phyloP scores from a whole-genome alignment of 1,284 basidiomycete genomes.

The Tranzscheliella williamsii region DNA sequence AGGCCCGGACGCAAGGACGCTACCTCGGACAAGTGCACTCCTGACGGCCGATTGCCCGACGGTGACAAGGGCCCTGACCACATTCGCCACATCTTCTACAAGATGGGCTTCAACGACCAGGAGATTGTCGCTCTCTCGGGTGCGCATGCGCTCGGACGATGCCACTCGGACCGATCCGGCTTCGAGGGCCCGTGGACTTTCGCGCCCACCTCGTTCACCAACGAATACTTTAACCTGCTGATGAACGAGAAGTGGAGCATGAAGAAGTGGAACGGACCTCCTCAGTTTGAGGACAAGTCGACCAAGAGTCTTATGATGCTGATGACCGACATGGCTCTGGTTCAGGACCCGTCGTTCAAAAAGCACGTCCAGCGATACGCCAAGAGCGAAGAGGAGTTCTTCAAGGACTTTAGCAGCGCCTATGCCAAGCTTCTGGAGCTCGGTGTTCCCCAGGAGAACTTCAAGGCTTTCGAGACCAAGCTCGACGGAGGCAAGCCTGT shows the following conservation, averaged over 20 bases:
- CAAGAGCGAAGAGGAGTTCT: constrained; percentile 57
- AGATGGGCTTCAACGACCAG: constrained; percentile 78
- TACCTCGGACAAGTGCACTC: constrained; percentile 66
- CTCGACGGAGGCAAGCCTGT: constrained; percentile 31
- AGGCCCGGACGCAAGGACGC: constrained; percentile 61
- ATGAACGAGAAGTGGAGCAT: constrained; percentile 78
- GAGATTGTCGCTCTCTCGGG: constrained; percentile 81
- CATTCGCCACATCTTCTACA: constrained; percentile 70
- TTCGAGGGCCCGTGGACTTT: constrained; percentile 58
- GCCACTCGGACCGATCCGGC: constrained; percentile 69
- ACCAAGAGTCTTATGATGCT: constrained; percentile 87
- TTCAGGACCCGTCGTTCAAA: constrained; percentile 53
- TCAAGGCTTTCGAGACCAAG: constrained; percentile 46
- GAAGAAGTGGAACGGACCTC: constrained; percentile 86
- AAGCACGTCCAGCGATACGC: constrained; percentile 56
- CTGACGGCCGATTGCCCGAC: constrained; percentile 93
- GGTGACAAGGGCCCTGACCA: constrained; percentile 82
- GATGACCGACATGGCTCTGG: constrained; percentile 53
- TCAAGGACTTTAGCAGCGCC: constrained; percentile 53
- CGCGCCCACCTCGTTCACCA: constrained; percentile 78
- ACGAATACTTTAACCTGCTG: constrained; percentile 86
- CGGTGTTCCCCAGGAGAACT: constrained; percentile 57
- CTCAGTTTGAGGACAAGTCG: constrained; percentile 90
- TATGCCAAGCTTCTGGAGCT: constrained; percentile 53
- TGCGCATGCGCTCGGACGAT: constrained; percentile 92